Conservation (phyloP, 176 grass and related monocot species). For the Carex pumila region DNA sequence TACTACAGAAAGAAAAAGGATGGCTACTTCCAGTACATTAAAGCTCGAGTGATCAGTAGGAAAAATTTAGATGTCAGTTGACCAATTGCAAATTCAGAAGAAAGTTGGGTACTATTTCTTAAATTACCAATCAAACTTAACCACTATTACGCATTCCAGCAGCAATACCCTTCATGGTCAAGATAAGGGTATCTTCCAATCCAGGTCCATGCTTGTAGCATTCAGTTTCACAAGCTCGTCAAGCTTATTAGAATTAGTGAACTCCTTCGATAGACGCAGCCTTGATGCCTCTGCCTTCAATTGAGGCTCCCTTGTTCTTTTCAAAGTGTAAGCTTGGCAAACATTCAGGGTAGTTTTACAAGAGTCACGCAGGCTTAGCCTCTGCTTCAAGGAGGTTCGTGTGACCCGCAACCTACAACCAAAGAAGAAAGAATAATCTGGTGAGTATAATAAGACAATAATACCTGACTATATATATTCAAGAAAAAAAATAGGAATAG, state of each 20-base stretch:
- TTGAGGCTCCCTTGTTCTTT: conserved; percentile 38
- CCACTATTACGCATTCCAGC: conserved; percentile 69
- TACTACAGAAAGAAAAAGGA: neutral
- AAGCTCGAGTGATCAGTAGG: neutral
- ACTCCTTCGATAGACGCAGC: conserved; percentile 32
- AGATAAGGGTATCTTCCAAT: conserved; percentile 76
- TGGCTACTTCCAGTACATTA: neutral
- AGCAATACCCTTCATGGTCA: conserved; percentile 75
- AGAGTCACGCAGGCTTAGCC: conserved; percentile 56
- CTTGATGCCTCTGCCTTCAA: conserved; percentile 28
- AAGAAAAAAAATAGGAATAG: neutral
- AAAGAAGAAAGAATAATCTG: neutral
- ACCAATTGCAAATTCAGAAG: neutral
- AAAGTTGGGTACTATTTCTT: neutral
- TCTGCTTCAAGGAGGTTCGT: conserved; percentile 44
- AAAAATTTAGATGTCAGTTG: neutral
- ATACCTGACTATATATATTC: neutral
- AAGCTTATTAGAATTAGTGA: conserved; percentile 16
- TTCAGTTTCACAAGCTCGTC: conserved; percentile 59
- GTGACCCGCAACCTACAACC: conserved; percentile 52
- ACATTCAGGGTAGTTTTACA: conserved; percentile 69
- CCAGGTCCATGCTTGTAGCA: conserved; percentile 48
- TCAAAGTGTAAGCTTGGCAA: conserved; percentile 63
- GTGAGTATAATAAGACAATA: neutral
- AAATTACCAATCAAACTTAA: conserved; percentile 18